Conservation (phyloP, 164 flowering plant species). For the Vitis cinerea region DNA sequence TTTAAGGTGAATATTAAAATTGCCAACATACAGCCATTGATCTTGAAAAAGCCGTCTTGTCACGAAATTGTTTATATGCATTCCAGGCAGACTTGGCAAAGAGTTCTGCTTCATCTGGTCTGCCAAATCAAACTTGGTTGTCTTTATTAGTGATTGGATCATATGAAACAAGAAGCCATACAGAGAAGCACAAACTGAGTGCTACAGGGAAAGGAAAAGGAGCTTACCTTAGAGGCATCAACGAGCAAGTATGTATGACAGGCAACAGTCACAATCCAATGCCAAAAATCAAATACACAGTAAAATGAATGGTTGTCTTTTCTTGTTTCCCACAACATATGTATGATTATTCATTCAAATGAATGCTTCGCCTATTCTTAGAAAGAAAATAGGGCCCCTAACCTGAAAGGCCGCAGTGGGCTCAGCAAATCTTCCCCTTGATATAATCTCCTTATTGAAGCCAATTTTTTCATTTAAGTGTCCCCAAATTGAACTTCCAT, state of each 20-base stretch:
- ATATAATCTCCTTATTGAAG: constrained; percentile 88
- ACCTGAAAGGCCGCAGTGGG: constrained; percentile 82
- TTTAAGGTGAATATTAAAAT: constrained; percentile 1
- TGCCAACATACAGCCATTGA: constrained; percentile 70
- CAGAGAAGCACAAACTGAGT: background rate
- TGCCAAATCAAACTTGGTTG: constrained; percentile 21
- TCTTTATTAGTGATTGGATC: background rate
- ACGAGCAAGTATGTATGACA: background rate
- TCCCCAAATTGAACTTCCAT: constrained; percentile 78
- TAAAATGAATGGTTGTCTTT: no score
- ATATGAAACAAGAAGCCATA: background rate
- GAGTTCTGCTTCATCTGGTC: constrained; percentile 92
- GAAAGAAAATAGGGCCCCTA: background rate
- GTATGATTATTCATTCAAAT: background rate
- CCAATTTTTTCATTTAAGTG: constrained; percentile 86
- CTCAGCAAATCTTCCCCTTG: constrained; percentile 93
- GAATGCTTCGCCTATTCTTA: no score
- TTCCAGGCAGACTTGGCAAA: constrained; percentile 80
- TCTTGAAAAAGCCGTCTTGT: constrained; percentile 94
- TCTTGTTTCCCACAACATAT: background rate
- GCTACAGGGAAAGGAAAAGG: no score
- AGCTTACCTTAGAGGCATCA: background rate
- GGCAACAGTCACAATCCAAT: no score
- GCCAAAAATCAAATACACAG: background rate
- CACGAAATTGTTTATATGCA: constrained; percentile 73